Percentiles rank a stretch among this genome's conserved stretches.
Conservation (phyloP, 768 basidiomycete genomes). For the Trametes sanguinea region DNA sequence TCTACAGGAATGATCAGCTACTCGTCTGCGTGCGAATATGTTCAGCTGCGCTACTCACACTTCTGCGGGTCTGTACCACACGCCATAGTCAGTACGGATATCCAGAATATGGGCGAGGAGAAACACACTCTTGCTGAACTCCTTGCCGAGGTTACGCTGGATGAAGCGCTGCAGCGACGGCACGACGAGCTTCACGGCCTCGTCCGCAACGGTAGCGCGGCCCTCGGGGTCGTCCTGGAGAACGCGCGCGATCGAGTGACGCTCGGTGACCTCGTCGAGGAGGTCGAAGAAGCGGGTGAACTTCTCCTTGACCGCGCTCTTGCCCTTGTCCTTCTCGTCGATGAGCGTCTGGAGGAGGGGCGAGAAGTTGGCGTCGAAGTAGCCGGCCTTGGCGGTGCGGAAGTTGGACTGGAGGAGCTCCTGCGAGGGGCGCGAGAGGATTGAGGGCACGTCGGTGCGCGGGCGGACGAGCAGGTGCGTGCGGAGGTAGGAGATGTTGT, state of each 20-base stretch:
- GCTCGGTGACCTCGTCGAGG: conserved; percentile 76
- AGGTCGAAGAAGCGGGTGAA: conserved; percentile 81
- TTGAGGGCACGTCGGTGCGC: conserved; percentile 42
- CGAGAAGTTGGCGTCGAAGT: conserved; percentile 82
- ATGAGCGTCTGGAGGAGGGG: conserved; percentile 67
- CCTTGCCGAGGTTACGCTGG: conserved; percentile 75
- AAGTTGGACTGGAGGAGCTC: conserved; percentile 69
- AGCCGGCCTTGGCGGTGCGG: conserved; percentile 80
- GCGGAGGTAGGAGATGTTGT: conserved; percentile 75
- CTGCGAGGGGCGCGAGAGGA: conserved; percentile 62
- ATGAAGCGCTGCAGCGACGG: conserved; percentile 74
- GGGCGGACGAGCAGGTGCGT: conserved; percentile 58
- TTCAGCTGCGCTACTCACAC: conserved; percentile 44
- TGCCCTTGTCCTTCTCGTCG: conserved; percentile 52
- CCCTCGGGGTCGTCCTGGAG: conserved; percentile 70
- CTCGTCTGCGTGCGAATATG: neutral
- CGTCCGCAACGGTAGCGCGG: conserved; percentile 62
- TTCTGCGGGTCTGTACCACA: conserved; percentile 61
- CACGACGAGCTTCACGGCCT: conserved; percentile 75
- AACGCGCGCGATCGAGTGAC: conserved; percentile 68
- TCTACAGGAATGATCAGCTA: conserved; percentile 43
- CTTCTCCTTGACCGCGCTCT: conserved; percentile 75
- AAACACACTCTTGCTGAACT: conserved; percentile 79
- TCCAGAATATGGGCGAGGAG: neutral
- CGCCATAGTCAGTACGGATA: conserved; percentile 4